Percentiles rank a stretch among this genome's conserved stretches.
phyloP scores from a whole-genome alignment of 257 asterid species.

The Primulina huaijiensis region DNA sequence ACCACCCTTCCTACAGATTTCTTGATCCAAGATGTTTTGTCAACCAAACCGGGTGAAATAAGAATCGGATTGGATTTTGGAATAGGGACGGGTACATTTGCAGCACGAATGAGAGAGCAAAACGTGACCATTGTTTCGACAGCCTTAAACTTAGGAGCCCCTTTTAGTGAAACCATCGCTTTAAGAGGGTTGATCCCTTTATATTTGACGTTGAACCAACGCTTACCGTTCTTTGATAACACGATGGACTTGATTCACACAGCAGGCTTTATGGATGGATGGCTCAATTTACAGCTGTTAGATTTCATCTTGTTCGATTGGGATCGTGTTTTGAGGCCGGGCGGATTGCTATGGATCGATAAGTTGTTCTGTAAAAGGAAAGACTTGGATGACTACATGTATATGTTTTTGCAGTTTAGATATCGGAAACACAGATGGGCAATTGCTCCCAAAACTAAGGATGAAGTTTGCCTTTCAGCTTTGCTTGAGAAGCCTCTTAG shows the following conservation, averaged over 20 bases:
- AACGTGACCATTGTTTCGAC: constrained; percentile 42
- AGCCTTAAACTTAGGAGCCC: constrained; percentile 46
- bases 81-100: constrained; percentile 49
- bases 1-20: constrained; percentile 33
- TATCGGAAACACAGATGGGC: background rate
- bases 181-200: constrained; percentile 45
- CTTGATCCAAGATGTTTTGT: constrained; percentile 36
- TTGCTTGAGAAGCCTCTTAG: background rate
- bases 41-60: constrained; percentile 36
- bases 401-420: background rate
- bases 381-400: constrained; percentile 19
- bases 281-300: constrained; percentile 41
- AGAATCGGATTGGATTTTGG: constrained; percentile 47
- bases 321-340: constrained; percentile 48
- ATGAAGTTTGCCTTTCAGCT: constrained; percentile 5
- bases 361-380: constrained; percentile 59
- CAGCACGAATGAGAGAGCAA: constrained; percentile 69
- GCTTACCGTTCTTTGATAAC: constrained; percentile 60
- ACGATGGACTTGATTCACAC: constrained; percentile 73
- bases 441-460: background rate
- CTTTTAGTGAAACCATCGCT: constrained; percentile 44
- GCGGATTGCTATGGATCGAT: constrained; percentile 55
- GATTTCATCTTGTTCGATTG: constrained; percentile 55
- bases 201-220: constrained; percentile 41
- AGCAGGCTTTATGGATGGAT: constrained; percentile 46